Percentiles rank a stretch among this genome's conserved stretches.
Evolutionary conservation across 768 basidiomycete species (phyloP).

Genomic region (Mycena rosella): DNA sequence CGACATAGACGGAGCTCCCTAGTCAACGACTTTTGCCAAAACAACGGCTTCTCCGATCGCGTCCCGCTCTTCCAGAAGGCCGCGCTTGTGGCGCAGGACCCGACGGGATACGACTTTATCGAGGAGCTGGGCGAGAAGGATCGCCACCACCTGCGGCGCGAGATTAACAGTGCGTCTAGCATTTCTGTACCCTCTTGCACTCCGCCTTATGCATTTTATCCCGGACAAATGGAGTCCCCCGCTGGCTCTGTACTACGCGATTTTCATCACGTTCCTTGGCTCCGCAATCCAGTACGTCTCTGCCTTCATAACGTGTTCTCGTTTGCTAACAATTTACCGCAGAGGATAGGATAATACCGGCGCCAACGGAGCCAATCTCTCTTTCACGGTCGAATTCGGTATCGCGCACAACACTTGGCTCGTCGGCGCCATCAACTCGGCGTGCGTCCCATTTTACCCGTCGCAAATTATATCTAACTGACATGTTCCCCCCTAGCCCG

Average conservation of each 20-base stretch:
- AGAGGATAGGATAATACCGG: conserved; percentile 60
- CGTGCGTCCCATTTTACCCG: not conserved
- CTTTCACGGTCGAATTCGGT: conserved; percentile 69
- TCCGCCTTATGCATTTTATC: not conserved
- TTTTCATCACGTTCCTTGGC: conserved; percentile 3
- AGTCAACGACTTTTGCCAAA: conserved; percentile 8
- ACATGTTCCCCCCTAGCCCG: not conserved
- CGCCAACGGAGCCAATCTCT: conserved; percentile 68
- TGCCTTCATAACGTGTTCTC: not conserved
- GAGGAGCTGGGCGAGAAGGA: conserved; percentile 54
- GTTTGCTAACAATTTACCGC: not conserved
- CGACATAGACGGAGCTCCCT: too few relatives aligned
- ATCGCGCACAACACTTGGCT: conserved; percentile 68
- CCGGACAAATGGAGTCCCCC: conserved; percentile 8
- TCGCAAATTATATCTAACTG: not conserved
- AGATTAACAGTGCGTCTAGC: conserved; percentile 62
- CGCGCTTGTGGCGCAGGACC: conserved; percentile 80
- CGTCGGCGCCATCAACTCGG: conserved; percentile 70
- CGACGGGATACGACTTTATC: conserved; percentile 59
- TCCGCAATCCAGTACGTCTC: conserved; percentile 1
- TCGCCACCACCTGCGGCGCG: conserved; percentile 55
- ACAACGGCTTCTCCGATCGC: conserved; percentile 8
- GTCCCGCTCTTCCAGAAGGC: conserved; percentile 68
- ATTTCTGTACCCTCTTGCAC: too few relatives aligned
- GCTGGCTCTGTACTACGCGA: conserved; percentile 5